These are phyloP conservation scores for Tetratostichococcus sp. DNA, from an alignment of 139 green algal species.

Conservation along the genomic window DNA sequence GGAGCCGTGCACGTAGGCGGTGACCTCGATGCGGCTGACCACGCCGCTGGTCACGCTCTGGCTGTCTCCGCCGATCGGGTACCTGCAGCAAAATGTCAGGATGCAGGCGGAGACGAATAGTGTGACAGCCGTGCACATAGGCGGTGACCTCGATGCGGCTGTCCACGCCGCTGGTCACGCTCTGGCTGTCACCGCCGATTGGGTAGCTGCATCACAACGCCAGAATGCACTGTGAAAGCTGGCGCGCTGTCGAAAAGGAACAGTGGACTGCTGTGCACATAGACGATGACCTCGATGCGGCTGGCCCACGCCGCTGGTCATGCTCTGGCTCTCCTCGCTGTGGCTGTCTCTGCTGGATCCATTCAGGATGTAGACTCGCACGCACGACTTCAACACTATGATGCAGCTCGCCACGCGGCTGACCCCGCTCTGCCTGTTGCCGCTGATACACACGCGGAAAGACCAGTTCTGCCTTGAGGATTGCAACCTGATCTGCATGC, in stretches of 20 bases:
- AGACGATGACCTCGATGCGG: constrained; percentile 91
- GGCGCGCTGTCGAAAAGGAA: no score
- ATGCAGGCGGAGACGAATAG: no score
- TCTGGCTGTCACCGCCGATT: constrained; percentile 87
- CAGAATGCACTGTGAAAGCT: no score
- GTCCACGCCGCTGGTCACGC: constrained; percentile 71
- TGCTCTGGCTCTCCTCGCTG: constrained; percentile 85
- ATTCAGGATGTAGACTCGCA: no score
- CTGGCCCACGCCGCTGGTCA: constrained; percentile 71
- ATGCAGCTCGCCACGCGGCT: no score
- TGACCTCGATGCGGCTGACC: constrained; percentile 92
- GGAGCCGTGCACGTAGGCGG: constrained; percentile 86
- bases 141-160: constrained; percentile 90
- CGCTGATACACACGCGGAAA: no score
- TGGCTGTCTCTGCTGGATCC: no score
- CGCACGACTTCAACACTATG: no score
- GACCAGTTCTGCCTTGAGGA: no score
- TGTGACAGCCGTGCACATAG: constrained; percentile 87
- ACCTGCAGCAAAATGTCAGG: constrained; percentile 43
- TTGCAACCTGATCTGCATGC: no score
- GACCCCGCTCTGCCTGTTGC: no score
- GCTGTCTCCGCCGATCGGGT: constrained; percentile 84
- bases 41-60: constrained; percentile 75
- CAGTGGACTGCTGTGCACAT: constrained; percentile 84
- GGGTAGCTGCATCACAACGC: constrained; percentile 58